Conservation (phyloP, 139 green algal species). For the Chlorella sorokiniana region DNA sequence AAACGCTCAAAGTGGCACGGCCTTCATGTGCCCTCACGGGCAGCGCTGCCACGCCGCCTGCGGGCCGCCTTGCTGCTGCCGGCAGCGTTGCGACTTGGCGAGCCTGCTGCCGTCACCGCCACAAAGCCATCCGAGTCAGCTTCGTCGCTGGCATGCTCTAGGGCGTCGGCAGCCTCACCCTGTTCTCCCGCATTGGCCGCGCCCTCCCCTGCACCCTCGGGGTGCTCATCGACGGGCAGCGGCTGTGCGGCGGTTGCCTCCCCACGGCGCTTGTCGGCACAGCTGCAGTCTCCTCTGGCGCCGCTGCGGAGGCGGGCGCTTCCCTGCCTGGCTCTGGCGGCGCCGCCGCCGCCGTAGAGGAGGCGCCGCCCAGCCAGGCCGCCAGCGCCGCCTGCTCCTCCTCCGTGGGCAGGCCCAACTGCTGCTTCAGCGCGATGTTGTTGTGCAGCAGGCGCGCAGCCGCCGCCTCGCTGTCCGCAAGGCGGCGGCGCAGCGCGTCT, state of each 20-base stretch:
- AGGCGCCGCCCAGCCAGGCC: neutral
- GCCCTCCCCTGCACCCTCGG: too few species aligned
- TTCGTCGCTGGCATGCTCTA: too few species aligned
- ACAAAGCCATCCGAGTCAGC: too few species aligned
- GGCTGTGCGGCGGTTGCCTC: too few species aligned
- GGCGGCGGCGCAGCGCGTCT: slow-evolving; percentile 4
- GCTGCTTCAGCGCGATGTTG: slow-evolving; percentile 14
- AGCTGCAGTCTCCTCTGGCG: too few species aligned
- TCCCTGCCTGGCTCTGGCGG: neutral
- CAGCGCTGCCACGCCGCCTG: neutral
- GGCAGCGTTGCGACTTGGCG: neutral
- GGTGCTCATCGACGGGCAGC: too few species aligned
- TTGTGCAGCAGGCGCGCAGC: neutral
- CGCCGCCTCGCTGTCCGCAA: neutral
- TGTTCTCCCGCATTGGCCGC: too few species aligned
- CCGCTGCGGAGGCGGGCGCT: neutral
- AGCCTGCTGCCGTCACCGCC: neutral
- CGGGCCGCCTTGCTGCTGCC: neutral
- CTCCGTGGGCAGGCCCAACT: slow-evolving; percentile 19
- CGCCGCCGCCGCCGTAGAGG: neutral
- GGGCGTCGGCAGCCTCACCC: too few species aligned
- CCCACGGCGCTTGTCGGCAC: too few species aligned
- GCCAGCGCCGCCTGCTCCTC: slow-evolving; percentile 23
- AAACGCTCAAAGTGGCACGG: neutral
- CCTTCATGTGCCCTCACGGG: neutral